Evolutionary conservation across 2,329 filamentous ascomycete genomes (phyloP).

Genomic region (Stachybotrys elegans): DNA sequence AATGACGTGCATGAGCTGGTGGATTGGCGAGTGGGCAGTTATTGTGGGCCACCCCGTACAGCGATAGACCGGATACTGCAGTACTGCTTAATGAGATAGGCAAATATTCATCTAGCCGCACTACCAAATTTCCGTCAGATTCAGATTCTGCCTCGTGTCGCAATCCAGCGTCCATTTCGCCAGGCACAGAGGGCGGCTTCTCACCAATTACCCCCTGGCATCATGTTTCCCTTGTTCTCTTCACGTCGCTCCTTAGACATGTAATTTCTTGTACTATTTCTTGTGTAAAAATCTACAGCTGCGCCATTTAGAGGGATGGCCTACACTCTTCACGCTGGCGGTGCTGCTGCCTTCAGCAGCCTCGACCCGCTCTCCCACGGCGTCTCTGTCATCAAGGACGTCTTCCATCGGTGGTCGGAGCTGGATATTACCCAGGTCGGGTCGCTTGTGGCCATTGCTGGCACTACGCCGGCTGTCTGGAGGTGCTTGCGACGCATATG

Average conservation of each 20-base stretch:
- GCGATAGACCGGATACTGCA: too few relatives aligned
- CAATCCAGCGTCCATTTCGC: too few relatives aligned
- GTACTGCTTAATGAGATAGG: too few relatives aligned
- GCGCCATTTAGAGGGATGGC: conserved; percentile 10
- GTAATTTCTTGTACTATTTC: neutral
- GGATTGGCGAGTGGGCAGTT: too few relatives aligned
- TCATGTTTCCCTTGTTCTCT: too few relatives aligned
- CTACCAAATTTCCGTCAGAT: too few relatives aligned
- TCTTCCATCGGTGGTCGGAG: conserved; percentile 35
- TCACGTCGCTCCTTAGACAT: neutral
- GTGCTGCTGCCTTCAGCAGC: conserved; percentile 11
- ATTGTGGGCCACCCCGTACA: too few relatives aligned
- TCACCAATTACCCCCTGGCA: too few relatives aligned
- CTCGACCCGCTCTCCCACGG: conserved; percentile 25
- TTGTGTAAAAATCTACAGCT: neutral
- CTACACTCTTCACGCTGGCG: conserved; percentile 14
- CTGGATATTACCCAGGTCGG: conserved; percentile 41
- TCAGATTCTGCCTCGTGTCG: too few relatives aligned
- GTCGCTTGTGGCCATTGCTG: conserved; percentile 37
- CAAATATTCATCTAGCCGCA: too few relatives aligned
- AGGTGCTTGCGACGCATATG: conserved; percentile 29
- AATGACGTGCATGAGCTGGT: too few relatives aligned
- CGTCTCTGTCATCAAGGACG: conserved; percentile 28
- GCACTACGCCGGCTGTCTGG: conserved; percentile 34
- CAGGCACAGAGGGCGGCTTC: too few relatives aligned